A percentile compares a stretch with the other conserved stretches of the same genome.
phyloP scores from a whole-genome alignment of 2,329 filamentous ascomycete genomes.

The Fusarium floridanum region DNA sequence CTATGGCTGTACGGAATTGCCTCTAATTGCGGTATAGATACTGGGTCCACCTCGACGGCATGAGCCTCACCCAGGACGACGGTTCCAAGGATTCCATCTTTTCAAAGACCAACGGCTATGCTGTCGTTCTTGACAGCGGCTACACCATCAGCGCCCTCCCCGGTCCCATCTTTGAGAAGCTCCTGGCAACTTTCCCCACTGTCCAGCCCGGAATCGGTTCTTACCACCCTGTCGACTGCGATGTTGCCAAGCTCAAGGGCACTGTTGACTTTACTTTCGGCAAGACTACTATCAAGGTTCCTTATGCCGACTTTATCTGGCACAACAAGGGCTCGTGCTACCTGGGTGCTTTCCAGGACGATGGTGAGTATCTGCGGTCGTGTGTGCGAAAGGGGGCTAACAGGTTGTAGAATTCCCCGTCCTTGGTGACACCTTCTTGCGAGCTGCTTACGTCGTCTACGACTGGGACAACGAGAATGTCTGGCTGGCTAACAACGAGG shows the following conservation, averaged over 20 bases:
- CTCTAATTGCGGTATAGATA: constrained; percentile 49
- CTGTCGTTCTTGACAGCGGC: constrained; percentile 74
- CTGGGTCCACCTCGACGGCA: constrained; percentile 57
- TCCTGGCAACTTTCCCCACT: constrained; percentile 59
- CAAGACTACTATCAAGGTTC: constrained; percentile 58
- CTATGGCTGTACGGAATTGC: rapidly evolving
- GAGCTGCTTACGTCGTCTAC: constrained; percentile 59
- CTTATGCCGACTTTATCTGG: constrained; percentile 62
- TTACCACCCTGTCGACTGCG: constrained; percentile 64
- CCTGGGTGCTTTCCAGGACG: constrained; percentile 61
- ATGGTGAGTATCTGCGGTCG: constrained; percentile 19
- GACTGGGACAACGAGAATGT: constrained; percentile 57
- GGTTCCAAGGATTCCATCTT: constrained; percentile 61
- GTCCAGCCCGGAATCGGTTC: constrained; percentile 56
- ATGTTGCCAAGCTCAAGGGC: constrained; percentile 50
- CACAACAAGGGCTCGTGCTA: constrained; percentile 50
- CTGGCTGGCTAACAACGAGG: constrained; percentile 53
- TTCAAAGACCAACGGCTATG: constrained; percentile 50
- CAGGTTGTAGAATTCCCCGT: constrained; percentile 49
- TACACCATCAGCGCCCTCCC: constrained; percentile 77
- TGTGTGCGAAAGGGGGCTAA: neutral
- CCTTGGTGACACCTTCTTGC: constrained; percentile 60
- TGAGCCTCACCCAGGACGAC: constrained; percentile 51
- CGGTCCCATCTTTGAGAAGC: constrained; percentile 61
- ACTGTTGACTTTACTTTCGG: constrained; percentile 64